Conservation (phyloP, 2,329 filamentous ascomycete species). For the Ceratocystiopsis minuta region DNA sequence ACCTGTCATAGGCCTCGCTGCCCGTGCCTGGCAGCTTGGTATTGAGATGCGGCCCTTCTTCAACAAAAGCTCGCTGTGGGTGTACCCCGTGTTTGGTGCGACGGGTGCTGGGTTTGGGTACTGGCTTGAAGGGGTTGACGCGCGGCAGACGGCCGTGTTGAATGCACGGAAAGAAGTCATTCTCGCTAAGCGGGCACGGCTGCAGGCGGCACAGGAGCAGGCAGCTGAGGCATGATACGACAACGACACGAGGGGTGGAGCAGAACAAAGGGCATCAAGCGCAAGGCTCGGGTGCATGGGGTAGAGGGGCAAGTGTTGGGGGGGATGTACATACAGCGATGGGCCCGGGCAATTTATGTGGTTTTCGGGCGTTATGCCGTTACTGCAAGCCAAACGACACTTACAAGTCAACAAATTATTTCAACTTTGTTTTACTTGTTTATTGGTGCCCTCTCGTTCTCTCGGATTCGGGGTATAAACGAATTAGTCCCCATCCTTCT, state of each 20-base stretch:
- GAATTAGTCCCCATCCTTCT: conserved; percentile 7
- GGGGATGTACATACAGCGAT: too few species aligned
- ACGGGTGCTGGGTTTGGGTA: conserved; percentile 88
- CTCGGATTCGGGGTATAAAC: neutral
- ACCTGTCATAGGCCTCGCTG: conserved; percentile 52
- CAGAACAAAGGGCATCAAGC: neutral
- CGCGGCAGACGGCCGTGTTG: conserved; percentile 60
- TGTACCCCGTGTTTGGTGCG: conserved; percentile 74
- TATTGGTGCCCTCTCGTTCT: too few species aligned
- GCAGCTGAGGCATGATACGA: conserved; percentile 2
- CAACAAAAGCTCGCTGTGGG: conserved; percentile 68
- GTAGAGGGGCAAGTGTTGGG: too few species aligned
- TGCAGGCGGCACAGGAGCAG: conserved; percentile 39
- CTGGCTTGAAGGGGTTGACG: conserved; percentile 84
- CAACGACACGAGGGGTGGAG: neutral
- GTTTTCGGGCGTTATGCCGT: too few species aligned
- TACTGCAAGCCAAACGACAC: too few species aligned
- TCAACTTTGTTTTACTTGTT: too few species aligned
- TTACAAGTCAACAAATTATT: neutral
- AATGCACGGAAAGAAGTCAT: conserved; percentile 61
- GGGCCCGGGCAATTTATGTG: too few species aligned
- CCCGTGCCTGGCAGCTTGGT: conserved; percentile 90
- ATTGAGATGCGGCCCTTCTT: conserved; percentile 97
- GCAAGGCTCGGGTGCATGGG: too few species aligned
- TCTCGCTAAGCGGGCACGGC: conserved; percentile 75